A percentile compares a stretch with the other conserved stretches of the same genome.
Evolutionary conservation across 78 protist species (phyloP).

Genomic region (Speleostelium caveatum): DNA sequence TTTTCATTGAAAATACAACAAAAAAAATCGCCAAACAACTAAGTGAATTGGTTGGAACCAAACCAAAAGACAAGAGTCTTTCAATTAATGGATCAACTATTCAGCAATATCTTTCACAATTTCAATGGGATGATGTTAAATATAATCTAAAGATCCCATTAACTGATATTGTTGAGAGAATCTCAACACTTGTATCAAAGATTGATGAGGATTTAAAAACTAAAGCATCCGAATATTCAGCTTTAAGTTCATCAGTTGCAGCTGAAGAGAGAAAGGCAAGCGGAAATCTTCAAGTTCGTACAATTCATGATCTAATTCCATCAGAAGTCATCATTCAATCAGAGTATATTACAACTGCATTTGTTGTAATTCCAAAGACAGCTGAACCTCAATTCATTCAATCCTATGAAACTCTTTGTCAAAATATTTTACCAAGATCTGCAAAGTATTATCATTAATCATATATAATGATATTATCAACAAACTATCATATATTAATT

Average conservation of each 20-base stretch:
- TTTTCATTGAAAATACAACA: constrained; percentile 48
- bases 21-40: constrained; percentile 73
- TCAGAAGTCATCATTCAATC: constrained; percentile 55
- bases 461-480: background rate
- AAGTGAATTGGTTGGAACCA: constrained; percentile 56
- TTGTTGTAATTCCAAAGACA: constrained; percentile 81
- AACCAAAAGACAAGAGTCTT: constrained; percentile 72
- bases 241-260: constrained; percentile 40
- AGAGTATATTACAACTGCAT: constrained; percentile 87
- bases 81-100: constrained; percentile 60
- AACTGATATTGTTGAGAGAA: constrained; percentile 67
- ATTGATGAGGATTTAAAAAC: constrained; percentile 75
- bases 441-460: constrained; percentile 17
- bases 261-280: constrained; percentile 80
- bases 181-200: constrained; percentile 33
- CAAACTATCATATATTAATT: too few species aligned
- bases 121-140: constrained; percentile 81
- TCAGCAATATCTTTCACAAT: constrained; percentile 52
- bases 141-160: constrained; percentile 61
- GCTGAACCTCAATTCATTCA: constrained; percentile 47
- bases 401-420: constrained; percentile 42
- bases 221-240: constrained; percentile 39
- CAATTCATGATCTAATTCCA: constrained; percentile 40
- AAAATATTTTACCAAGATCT: constrained; percentile 82
- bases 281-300: constrained; percentile 75